Percentiles rank a stretch among this genome's conserved stretches.
These are phyloP conservation scores for Neoascochyta sp. DNA, from an alignment of 2,329 filamentous ascomycete genomes.

Conservation along the genomic window DNA sequence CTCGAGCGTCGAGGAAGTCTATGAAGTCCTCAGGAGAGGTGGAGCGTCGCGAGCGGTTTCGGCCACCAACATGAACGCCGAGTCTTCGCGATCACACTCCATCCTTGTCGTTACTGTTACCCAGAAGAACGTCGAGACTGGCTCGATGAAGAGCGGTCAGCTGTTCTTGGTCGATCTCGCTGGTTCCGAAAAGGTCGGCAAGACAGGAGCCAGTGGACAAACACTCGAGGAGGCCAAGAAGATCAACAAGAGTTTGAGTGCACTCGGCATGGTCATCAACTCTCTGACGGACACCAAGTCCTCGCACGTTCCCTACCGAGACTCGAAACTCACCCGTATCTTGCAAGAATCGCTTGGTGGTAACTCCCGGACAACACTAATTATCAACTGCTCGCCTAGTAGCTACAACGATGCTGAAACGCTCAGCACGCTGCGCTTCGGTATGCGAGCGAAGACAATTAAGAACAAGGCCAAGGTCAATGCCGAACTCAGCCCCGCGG, in stretches of 20 bases:
- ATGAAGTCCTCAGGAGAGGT: conserved; percentile 92
- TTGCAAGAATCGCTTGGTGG: conserved; percentile 95
- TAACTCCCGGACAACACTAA: conserved; percentile 96
- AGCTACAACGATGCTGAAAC: conserved; percentile 98
- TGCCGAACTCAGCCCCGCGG: conserved; percentile 89
- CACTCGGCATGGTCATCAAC: conserved; percentile 98
- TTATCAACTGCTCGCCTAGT: conserved; percentile 98
- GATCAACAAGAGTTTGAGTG: conserved; percentile 99
- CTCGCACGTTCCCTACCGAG: conserved; percentile 90
- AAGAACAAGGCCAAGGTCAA: conserved; percentile 99
- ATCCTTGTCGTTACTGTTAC: conserved; percentile 97
- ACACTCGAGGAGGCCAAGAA: conserved; percentile 98
- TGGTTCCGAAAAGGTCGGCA: conserved; percentile 96
- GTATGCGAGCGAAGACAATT: conserved; percentile 94
- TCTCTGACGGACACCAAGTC: conserved; percentile 95
- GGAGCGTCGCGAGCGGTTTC: conserved; percentile 86
- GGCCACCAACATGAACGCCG: conserved; percentile 98
- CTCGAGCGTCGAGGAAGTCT: conserved; percentile 91
- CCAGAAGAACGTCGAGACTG: conserved; percentile 96
- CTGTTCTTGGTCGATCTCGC: conserved; percentile 97
- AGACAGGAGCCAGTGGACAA: conserved; percentile 95
- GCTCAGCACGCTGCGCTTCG: conserved; percentile 85
- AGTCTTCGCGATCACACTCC: conserved; percentile 95
- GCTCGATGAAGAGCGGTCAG: conserved; percentile 92
- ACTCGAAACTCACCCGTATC: conserved; percentile 96